Base-by-base conservation (phyloP, 2,329 filamentous ascomycete genomes). In the Penicillium concentricum region DNA sequence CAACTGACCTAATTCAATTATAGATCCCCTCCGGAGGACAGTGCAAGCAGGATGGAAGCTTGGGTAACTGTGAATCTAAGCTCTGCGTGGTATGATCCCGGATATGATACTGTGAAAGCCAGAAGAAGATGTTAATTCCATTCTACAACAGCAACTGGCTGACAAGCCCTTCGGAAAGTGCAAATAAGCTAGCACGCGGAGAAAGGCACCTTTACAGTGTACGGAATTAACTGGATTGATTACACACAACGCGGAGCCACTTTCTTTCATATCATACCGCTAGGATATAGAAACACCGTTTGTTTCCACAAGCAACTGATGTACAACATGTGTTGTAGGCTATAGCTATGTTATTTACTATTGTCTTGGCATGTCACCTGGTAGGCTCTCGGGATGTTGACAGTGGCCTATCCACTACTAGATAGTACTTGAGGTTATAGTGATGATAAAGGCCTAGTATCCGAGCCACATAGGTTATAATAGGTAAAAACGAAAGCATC, bases 1-100 rank as follows among this genome's bases (percentile, higher is more conserved):
- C 4, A 30, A 16, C 7, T 9, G 4, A 9, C 39, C 46, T 56
- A 46, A 54, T 24, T 24, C 12, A 35, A 42, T 18, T 5, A 26
- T 15, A 56, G 54, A 51, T 56, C 41, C 46, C 47, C 16, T 38
- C 54, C 9, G 54, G 54, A 13, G 46, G 34, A 32, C 18, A 41
- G 15, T 56, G 54, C 54, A 56, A 56, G 54, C 51, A 56, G 26
- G 54, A 56, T 34, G 54, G 54, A 45, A 51, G 47, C 41, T 41
- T 56, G 47, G 54, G 54, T 8, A 56, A 41, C 24, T 56, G 54
- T 20, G 24, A 51, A 24, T 51, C 46, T 13, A 51, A 51, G n/a
- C 30, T 56, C 22, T 56, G 54, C 15, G 32, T 51, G 34, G 54
- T 56, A 56, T 35, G 42, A 7, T 16, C 41, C 18, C 2, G 18